phyloP scores from a whole-genome alignment of 352 stramenopile species.

The Phytophthora idaei region DNA sequence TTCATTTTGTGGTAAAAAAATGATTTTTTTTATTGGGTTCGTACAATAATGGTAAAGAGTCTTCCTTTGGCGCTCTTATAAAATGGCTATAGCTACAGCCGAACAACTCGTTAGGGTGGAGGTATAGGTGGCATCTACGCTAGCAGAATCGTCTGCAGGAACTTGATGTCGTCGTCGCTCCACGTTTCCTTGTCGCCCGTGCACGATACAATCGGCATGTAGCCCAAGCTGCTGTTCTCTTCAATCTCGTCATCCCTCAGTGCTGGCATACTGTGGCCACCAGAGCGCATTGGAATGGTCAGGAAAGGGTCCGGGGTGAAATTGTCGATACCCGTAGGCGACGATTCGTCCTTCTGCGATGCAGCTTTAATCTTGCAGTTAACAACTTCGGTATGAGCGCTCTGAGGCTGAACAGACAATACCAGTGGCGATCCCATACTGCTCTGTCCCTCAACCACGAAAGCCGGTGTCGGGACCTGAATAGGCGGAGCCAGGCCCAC shows the following conservation, averaged over 20 bases:
- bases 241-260: conserved; percentile 28
- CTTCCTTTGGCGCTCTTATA: conserved; percentile 40
- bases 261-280: conserved; percentile 10
- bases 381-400: background rate
- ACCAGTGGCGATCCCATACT: conserved; percentile 16
- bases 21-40: conserved; percentile 19
- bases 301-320: conserved; percentile 65
- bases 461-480: conserved; percentile 40
- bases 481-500: conserved; percentile 48
- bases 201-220: conserved; percentile 54
- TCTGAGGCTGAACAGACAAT: conserved; percentile 27
- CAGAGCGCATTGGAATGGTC: conserved; percentile 29
- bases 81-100: conserved; percentile 35
- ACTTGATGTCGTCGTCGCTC: conserved; percentile 84
- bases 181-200: conserved; percentile 64
- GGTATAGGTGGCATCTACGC: conserved; percentile 30
- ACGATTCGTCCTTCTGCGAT: conserved; percentile 30
- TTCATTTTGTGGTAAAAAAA: background rate
- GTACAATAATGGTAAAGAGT: conserved; percentile 30
- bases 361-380: background rate
- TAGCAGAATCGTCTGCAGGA: conserved; percentile 77
- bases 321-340: conserved; percentile 67
- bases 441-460: conserved; percentile 17
- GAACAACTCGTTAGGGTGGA: conserved; percentile 28
- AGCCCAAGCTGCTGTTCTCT: conserved; percentile 39